These are phyloP conservation scores for Arctium lappa DNA, from an alignment of 129 eudicot species.

Conservation along the genomic window DNA sequence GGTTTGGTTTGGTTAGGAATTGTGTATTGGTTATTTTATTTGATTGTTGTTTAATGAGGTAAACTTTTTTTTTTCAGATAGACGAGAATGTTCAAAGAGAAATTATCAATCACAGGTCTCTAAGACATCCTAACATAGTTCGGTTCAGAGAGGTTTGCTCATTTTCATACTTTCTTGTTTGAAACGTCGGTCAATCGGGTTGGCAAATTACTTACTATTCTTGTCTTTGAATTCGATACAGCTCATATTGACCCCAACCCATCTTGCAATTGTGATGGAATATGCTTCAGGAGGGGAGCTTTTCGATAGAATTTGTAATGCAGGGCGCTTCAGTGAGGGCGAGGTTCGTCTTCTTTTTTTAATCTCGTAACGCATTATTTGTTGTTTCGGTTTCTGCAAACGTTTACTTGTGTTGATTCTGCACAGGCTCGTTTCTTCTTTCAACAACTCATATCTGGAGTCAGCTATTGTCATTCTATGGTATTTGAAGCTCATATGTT, in stretches of 20 bases:
- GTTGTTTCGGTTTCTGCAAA: slow-evolving; percentile 1
- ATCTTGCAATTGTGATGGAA: slow-evolving; percentile 67
- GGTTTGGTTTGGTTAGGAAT: not conserved
- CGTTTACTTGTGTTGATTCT: slow-evolving; percentile 14
- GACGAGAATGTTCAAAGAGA: slow-evolving; percentile 73
- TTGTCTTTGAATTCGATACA: slow-evolving; percentile 10
- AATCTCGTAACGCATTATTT: not conserved
- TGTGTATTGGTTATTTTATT: not conserved
- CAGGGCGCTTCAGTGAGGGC: slow-evolving; percentile 57
- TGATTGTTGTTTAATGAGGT: slow-evolving; percentile 3
- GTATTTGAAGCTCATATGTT: slow-evolving; percentile 19
- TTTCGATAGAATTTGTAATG: slow-evolving; percentile 55
- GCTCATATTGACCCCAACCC: slow-evolving; percentile 66
- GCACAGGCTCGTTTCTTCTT: slow-evolving; percentile 57
- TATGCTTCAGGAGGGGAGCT: slow-evolving; percentile 76
- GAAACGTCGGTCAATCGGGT: not conserved
- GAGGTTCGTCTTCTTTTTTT: slow-evolving; percentile 34
- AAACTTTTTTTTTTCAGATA: slow-evolving; percentile 45
- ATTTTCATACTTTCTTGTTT: not conserved
- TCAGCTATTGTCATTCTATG: slow-evolving; percentile 75
- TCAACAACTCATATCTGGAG: slow-evolving; percentile 77
- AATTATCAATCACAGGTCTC: slow-evolving; percentile 63
- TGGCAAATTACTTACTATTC: not conserved
- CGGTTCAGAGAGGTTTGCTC: slow-evolving; percentile 55
- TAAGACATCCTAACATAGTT: slow-evolving; percentile 63